A percentile compares a stretch with the other conserved stretches of the same genome.
Conservation (phyloP, 176 grass and related monocot genomes). For the Oropetium thomaeum region DNA sequence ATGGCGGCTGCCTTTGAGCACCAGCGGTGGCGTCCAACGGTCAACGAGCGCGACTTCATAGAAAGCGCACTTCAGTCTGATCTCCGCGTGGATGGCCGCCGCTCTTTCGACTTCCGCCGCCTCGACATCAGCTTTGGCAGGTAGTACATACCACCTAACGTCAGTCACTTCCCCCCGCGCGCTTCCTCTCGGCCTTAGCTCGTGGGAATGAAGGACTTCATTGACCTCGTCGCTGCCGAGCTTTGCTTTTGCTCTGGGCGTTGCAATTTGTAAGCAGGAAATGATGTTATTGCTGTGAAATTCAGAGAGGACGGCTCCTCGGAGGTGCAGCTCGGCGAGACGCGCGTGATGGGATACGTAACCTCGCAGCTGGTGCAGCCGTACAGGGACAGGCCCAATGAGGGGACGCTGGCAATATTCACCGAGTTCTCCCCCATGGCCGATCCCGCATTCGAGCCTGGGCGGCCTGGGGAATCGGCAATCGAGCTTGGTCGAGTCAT, state of each 20-base stretch:
- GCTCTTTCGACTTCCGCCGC: slow-evolving; percentile 77
- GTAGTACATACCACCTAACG: slow-evolving; percentile 15
- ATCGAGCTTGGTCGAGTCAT: slow-evolving; percentile 86
- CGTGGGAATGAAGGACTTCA: not conserved
- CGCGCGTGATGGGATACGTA: slow-evolving; percentile 80
- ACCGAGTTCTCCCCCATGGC: slow-evolving; percentile 99
- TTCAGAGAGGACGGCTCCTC: slow-evolving; percentile 80
- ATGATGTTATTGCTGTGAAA: not conserved
- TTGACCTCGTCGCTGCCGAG: not conserved
- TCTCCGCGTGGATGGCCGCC: slow-evolving; percentile 80
- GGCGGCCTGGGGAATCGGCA: slow-evolving; percentile 71
- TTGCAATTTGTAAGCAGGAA: not conserved
- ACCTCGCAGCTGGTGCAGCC: slow-evolving; percentile 81
- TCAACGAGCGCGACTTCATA: slow-evolving; percentile 88
- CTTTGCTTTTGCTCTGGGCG: not conserved
- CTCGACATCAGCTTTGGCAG: slow-evolving; percentile 80
- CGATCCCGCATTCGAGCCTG: slow-evolving; percentile 83
- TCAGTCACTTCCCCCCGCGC: too few relatives aligned
- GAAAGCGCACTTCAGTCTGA: slow-evolving; percentile 61
- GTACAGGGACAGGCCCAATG: slow-evolving; percentile 86
- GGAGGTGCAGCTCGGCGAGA: slow-evolving; percentile 87
- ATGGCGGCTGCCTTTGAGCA: too few relatives aligned
- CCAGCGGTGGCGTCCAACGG: slow-evolving; percentile 60
- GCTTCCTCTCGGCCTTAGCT: not conserved
- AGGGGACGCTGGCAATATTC: slow-evolving; percentile 80